Base-by-base conservation (phyloP, 768 basidiomycete species). In the Lactifluus pinguis region DNA sequence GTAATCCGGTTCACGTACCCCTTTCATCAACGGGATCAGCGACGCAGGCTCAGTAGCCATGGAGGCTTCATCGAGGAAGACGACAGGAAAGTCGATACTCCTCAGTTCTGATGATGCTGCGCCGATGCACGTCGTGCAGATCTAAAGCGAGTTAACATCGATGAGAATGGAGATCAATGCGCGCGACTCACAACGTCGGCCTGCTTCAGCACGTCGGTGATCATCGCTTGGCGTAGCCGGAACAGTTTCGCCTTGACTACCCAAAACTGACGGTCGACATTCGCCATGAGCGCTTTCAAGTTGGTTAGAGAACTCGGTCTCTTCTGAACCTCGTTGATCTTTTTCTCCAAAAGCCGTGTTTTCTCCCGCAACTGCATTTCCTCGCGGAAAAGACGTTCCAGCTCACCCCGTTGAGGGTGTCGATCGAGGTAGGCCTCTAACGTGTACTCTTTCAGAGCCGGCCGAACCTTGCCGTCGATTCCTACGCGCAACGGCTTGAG, bases 41-140 rank as follows among this genome's bases (percentile, higher is more conserved):
- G 92, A 89, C 25, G 92, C 86, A 11, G 94, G 92, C 72, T 98
- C 94, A 2, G 93, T 95, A 36, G 90, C 92, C 92, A 97, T 95
- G 8, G 90, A 92, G 1, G 95, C 95, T 72, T 98, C 94, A 69
- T 98, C 95, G 14, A 97, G 73, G 68, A 95, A 94, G 2, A 97
- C 93, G 36, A 95, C 82, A 3, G 94, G 94, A 68, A 97, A 95
- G 70, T 97, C 95, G 17, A 84, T 77, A 7, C 86, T 80, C 61
- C 83, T 82, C 56, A 94, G 73, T 0, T 82, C 77, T 19, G 73
- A 71, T 21, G 82, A 83, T 10, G 85, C 89, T 14, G 91, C 82
- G 0, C 89, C 86, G 53, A 95, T 82, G 69, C 90, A 93, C 3
- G 92, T 95, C 13, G 92, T 90, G 71, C 92, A 94, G 58, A 94